phyloP scores from a whole-genome alignment of 164 flowering plant genomes.

The Vitis labrusca region DNA sequence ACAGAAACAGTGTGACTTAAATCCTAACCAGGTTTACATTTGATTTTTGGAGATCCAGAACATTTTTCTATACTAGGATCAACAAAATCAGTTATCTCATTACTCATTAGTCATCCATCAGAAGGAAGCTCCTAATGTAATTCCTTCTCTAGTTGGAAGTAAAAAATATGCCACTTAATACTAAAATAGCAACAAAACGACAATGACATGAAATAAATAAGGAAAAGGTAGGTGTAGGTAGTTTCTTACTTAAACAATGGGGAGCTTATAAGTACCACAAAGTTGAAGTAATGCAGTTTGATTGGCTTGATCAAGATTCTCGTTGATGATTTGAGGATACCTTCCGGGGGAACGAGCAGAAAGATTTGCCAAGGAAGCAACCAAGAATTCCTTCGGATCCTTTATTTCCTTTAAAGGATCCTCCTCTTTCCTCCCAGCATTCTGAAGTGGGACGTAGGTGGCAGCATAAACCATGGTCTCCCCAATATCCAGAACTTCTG shows the following conservation, averaged over 20 bases:
- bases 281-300: conserved; percentile 73
- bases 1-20: too few relatives aligned
- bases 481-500: conserved; percentile 83
- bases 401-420: conserved; percentile 79
- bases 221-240: not conserved
- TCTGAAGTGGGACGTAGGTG: conserved; percentile 71
- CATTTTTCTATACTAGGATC: too few relatives aligned
- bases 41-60: too few relatives aligned
- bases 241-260: conserved; percentile 52
- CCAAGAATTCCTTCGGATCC: conserved; percentile 78
- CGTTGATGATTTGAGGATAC: conserved; percentile 58
- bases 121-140: not conserved
- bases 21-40: too few relatives aligned
- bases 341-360: conserved; percentile 69
- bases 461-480: conserved; percentile 75
- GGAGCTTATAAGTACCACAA: conserved; percentile 49
- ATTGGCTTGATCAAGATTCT: conserved; percentile 61
- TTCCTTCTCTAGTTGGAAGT: not conserved
- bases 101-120: too few relatives aligned
- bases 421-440: conserved; percentile 90
- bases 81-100: too few relatives aligned
- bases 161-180: not conserved
- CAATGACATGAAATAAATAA: not conserved
- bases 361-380: conserved; percentile 60
- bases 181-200: not conserved